Evolutionary conservation across 768 basidiomycete genomes (phyloP).

Genomic region (Tricholoma flavovirens): DNA sequence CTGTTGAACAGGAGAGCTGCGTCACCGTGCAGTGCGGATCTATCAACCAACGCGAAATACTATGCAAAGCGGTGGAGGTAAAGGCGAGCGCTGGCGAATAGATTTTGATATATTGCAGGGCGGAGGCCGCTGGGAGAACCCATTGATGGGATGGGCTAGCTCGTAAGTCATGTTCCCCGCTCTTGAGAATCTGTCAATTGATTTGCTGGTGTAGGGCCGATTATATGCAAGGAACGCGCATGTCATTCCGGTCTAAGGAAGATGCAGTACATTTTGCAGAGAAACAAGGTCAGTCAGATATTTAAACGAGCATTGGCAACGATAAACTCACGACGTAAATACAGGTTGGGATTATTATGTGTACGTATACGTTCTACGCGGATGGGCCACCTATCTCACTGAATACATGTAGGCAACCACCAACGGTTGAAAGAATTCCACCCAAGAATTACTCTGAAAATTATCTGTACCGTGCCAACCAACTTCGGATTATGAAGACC

Average conservation of each 20-base stretch:
- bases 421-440: constrained; percentile 60
- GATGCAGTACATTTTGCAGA: constrained; percentile 94
- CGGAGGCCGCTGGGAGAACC: constrained; percentile 94
- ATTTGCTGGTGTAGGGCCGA: constrained; percentile 56
- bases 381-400: constrained; percentile 8
- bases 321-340: constrained; percentile 11
- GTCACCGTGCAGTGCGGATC: constrained; percentile 83
- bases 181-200: too few relatives aligned
- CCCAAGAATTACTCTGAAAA: constrained; percentile 92
- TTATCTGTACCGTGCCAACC: constrained; percentile 76
- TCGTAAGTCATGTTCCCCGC: constrained; percentile 53
- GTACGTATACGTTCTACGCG: constrained; percentile 38
- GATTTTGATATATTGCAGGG: constrained; percentile 93
- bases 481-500: constrained; percentile 79
- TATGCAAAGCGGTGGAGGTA: constrained; percentile 89
- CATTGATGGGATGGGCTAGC: constrained; percentile 94
- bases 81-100: constrained; percentile 85
- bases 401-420: constrained; percentile 41
- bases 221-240: constrained; percentile 88
- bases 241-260: constrained; percentile 81
- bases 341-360: constrained; percentile 92
- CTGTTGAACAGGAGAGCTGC: constrained; percentile 60
- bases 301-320: not conserved
- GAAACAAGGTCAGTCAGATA: constrained; percentile 88
- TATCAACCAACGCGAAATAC: constrained; percentile 91